These are phyloP conservation scores for Colletotrichum incanum DNA, from an alignment of 2,329 filamentous ascomycete genomes.

Conservation along the genomic window DNA sequence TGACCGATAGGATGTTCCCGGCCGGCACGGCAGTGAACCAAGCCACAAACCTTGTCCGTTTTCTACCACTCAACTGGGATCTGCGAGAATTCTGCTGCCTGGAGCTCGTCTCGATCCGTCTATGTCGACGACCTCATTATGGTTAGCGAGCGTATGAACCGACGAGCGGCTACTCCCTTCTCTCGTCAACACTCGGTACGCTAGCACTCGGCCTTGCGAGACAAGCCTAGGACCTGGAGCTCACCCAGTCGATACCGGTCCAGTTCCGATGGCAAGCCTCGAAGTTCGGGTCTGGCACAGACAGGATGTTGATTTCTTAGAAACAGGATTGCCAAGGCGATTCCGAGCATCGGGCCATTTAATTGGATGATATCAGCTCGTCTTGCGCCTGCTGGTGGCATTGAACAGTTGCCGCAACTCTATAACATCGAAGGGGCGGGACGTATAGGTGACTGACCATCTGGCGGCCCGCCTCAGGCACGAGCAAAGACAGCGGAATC, in stretches of 20 bases:
- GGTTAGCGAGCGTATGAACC: constrained; percentile 1
- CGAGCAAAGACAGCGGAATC: background rate
- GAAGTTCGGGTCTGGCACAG: background rate
- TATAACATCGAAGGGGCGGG: too few species aligned
- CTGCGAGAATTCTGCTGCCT: constrained; percentile 40
- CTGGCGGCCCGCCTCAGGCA: background rate
- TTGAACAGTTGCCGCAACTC: background rate
- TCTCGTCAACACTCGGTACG: background rate
- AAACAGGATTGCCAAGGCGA: background rate
- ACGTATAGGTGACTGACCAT: too few species aligned
- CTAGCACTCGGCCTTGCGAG: background rate
- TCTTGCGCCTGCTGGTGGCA: too few species aligned
- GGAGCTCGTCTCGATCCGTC: constrained; percentile 1
- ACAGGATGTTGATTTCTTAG: background rate
- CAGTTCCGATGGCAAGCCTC: background rate
- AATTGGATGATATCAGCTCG: background rate
- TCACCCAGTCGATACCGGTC: constrained; percentile 2
- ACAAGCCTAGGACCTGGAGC: background rate
- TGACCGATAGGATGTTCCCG: constrained; percentile 16
- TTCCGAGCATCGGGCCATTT: background rate
- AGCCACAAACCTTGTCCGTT: constrained; percentile 21
- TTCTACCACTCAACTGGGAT: background rate
- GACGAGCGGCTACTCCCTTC: constrained; percentile 6
- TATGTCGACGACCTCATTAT: constrained; percentile 7
- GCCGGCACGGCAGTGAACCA: constrained; percentile 36